Conservation (phyloP, 495 filamentous ascomycete species). For the Xylaria flabelliformis region DNA sequence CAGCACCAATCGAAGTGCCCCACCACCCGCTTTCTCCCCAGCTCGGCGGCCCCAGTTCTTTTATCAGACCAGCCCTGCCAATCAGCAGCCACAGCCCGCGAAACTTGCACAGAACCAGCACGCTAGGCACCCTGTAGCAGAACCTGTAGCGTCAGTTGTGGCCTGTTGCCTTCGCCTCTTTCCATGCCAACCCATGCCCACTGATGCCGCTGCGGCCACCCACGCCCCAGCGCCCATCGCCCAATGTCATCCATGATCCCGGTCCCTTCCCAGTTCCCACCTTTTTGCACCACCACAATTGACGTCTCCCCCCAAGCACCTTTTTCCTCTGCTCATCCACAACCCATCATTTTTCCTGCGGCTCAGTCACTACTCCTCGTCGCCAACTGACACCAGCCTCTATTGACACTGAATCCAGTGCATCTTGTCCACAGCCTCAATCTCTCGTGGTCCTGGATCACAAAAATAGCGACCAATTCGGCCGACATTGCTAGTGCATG, state of each 20-base stretch:
- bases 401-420: conserved; percentile 30
- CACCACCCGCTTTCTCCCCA: conserved; percentile 11
- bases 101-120: background rate
- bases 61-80: conserved; percentile 5
- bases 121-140: conserved; percentile 4
- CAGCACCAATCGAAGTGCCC: conserved; percentile 13
- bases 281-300: conserved; percentile 47
- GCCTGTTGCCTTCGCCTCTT: conserved; percentile 8
- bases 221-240: conserved; percentile 3
- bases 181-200: background rate
- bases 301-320: conserved; percentile 35
- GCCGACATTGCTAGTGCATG: background rate
- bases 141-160: background rate
- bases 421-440: conserved; percentile 22
- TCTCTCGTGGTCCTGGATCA: conserved; percentile 24
- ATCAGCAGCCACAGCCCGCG: conserved; percentile 13
- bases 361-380: conserved; percentile 41
- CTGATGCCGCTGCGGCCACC: conserved; percentile 7
- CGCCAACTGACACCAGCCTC: conserved; percentile 38
- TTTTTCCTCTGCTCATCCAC: conserved; percentile 46
- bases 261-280: conserved; percentile 39
- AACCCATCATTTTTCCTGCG: conserved; percentile 42
- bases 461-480: conserved; percentile 9
- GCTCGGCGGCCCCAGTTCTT: background rate
- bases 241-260: conserved; percentile 3